Percentiles rank a stretch among this genome's conserved stretches.
Conservation (phyloP, 352 stramenopile species). For the Phytophthora palmivora region DNA sequence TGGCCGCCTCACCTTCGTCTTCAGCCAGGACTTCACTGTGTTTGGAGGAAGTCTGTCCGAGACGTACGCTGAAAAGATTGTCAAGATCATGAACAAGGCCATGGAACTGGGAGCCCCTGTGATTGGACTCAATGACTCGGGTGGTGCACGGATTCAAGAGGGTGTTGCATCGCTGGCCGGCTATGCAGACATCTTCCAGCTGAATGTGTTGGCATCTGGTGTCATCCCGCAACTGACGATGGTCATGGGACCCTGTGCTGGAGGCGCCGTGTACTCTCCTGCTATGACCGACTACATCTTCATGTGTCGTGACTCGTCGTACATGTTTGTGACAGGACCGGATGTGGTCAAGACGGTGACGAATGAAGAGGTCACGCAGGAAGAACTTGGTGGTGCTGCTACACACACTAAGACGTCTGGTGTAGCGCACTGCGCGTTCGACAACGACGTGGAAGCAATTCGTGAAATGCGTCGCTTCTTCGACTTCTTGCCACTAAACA, state of each 20-base stretch:
- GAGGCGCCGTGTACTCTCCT: constrained; percentile 95
- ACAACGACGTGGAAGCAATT: constrained; percentile 97
- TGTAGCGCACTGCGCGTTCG: constrained; percentile 95
- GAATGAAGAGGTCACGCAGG: constrained; percentile 96
- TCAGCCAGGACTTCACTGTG: constrained; percentile 98
- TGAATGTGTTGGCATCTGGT: constrained; percentile 95
- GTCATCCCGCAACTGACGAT: constrained; percentile 97
- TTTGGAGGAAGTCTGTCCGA: constrained; percentile 96
- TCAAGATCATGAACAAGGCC: constrained; percentile 99
- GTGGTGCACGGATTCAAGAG: constrained; percentile 98
- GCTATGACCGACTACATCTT: constrained; percentile 99
- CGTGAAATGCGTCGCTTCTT: constrained; percentile 95
- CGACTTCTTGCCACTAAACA: constrained; percentile 96
- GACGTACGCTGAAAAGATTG: constrained; percentile 98
- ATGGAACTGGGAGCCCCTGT: constrained; percentile 95
- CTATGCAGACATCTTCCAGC: constrained; percentile 99
- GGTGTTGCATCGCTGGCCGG: constrained; percentile 96
- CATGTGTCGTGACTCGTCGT: constrained; percentile 97
- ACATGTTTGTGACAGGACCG: constrained; percentile 99
- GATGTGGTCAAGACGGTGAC: constrained; percentile 99
- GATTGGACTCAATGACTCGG: constrained; percentile 98
- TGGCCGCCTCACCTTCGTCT: constrained; percentile 96
- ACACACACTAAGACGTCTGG: constrained; percentile 97
- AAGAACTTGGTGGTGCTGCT: constrained; percentile 93
- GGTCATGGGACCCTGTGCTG: constrained; percentile 98